A percentile compares a stretch with the other conserved stretches of the same genome.
Evolutionary conservation across 331 rosid genomes (phyloP).

Genomic region (Stylosanthes scabra): DNA sequence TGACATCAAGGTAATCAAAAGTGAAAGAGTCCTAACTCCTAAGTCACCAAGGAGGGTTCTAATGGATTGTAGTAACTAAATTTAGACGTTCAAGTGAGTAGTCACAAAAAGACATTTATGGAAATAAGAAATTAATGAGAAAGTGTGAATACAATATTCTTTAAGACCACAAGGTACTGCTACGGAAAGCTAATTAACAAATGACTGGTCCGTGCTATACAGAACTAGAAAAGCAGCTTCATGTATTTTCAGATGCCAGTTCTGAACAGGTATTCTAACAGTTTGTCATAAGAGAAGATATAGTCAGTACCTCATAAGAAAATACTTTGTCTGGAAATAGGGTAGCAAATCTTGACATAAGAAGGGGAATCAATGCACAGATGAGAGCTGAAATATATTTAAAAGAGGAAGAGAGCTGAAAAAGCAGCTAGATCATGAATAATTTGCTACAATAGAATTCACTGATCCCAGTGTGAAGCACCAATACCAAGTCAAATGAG

Average conservation of each 20-base stretch:
- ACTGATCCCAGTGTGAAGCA: slow-evolving; percentile 7
- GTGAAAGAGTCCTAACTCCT: neutral
- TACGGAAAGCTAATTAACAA: neutral
- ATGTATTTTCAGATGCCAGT: slow-evolving; percentile 25
- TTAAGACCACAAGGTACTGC: neutral
- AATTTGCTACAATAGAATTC: slow-evolving; percentile 27
- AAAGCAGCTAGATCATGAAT: slow-evolving; percentile 28
- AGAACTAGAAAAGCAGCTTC: slow-evolving; percentile 10
- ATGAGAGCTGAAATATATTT: slow-evolving; percentile 79
- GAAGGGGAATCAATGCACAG: slow-evolving; percentile 92
- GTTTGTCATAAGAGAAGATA: slow-evolving; percentile 9
- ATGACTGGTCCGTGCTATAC: neutral
- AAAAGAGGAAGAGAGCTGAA: slow-evolving; percentile 18
- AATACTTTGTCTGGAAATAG: slow-evolving; percentile 83
- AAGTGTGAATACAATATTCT: neutral
- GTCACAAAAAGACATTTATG: neutral
- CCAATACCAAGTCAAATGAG: slow-evolving; percentile 35
- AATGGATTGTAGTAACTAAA: slow-evolving; percentile 6
- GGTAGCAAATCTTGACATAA: slow-evolving; percentile 87
- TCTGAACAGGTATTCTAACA: slow-evolving; percentile 25
- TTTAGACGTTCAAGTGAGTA: neutral
- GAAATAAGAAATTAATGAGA: neutral
- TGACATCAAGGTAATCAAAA: slow-evolving; percentile 16
- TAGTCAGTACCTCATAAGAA: slow-evolving; percentile 73
- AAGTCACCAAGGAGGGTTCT: neutral